Evolutionary conservation across 495 filamentous ascomycete genomes (phyloP), one percentile per base, ranked within the genome.

Genomic region (Hyaloscypha finlandica): DNA sequence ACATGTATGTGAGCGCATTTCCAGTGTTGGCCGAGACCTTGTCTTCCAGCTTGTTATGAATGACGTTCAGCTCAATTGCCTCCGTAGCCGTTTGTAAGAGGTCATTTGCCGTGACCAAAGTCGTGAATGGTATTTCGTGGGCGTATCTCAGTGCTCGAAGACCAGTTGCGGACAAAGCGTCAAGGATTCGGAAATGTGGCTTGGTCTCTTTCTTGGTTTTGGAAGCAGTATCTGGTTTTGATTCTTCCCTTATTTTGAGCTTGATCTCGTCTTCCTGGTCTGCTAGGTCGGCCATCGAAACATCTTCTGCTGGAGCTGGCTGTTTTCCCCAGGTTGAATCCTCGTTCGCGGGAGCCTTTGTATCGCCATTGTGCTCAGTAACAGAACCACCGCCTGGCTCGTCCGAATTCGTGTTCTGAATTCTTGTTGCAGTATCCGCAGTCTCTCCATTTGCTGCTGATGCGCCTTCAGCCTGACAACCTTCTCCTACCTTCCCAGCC

Each of bases 161-260:
- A 16, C 96, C 95, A 29, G 94, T 97, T 16, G 95, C 95, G 12
- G 96, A 98, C 31, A 99, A 85, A 4, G 95, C 95, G 77, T 99
- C 95, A 20, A 99, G 88, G 51, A 99, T 94, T 4, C 85, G 89
- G 71, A 97, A 95, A 16, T 67, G 55, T 54, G 31, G 52, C 54
- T 73, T 77, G 29, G 0, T 33, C 19, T 48, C 65, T 39, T 66
- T 51, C 25, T 35, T 6, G 42, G 32, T 33, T 48, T 52, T 45
- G 65, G 62, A 37, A 48, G 5, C 6, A 16, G 53, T 14, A 25
- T 11, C 53, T 29, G n/a, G 42, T n/a, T 29, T 59, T 61, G 20
- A 51, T 48, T 48, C 42, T 48, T 19, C 42, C 8, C 14, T 6
- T 19, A 1, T 12, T 48, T 2, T 48, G 42, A 19, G 16, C 16